These are phyloP conservation scores for Cryphonectria radicalis DNA, from an alignment of 2,329 filamentous ascomycete genomes.

Conservation along the genomic window DNA sequence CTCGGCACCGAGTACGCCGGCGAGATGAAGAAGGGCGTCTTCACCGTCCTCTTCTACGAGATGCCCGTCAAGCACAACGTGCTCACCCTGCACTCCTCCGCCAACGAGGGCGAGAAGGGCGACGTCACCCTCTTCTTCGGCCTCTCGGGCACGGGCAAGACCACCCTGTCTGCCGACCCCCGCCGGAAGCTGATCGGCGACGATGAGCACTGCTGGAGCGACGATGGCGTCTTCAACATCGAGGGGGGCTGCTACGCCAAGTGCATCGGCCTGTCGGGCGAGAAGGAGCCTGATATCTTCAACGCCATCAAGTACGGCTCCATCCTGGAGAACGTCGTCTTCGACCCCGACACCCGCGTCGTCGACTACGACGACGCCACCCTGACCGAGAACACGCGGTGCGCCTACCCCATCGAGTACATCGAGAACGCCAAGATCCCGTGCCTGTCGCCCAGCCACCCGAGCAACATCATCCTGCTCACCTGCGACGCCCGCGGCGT, in stretches of 20 bases:
- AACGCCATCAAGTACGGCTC: conserved; percentile 95
- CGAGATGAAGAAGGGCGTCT: conserved; percentile 98
- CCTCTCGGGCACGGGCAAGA: conserved; percentile 98
- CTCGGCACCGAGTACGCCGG: conserved; percentile 98
- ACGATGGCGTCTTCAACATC: conserved; percentile 98
- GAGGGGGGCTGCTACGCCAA: conserved; percentile 99
- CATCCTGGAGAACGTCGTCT: conserved; percentile 98
- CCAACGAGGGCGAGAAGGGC: conserved; percentile 92
- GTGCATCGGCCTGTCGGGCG: conserved; percentile 93
- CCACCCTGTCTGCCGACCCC: conserved; percentile 93
- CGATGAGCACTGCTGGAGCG: conserved; percentile 99
- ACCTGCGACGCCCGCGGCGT: conserved; percentile 98
- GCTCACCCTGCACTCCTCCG: conserved; percentile 95
- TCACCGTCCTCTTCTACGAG: conserved; percentile 99
- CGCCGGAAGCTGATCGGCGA: conserved; percentile 97
- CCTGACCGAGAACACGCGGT: conserved; percentile 97
- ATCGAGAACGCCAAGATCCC: conserved; percentile 99
- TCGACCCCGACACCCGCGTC: conserved; percentile 83
- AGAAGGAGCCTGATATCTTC: conserved; percentile 99
- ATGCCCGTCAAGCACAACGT: conserved; percentile 99
- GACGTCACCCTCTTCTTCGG: conserved; percentile 99
- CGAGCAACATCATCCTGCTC: conserved; percentile 95
- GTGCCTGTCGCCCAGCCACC: conserved; percentile 84
- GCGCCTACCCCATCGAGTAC: conserved; percentile 98
- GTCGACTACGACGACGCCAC: conserved; percentile 97